Base-by-base conservation (phyloP, 768 basidiomycete genomes). In the Panus rudis region DNA sequence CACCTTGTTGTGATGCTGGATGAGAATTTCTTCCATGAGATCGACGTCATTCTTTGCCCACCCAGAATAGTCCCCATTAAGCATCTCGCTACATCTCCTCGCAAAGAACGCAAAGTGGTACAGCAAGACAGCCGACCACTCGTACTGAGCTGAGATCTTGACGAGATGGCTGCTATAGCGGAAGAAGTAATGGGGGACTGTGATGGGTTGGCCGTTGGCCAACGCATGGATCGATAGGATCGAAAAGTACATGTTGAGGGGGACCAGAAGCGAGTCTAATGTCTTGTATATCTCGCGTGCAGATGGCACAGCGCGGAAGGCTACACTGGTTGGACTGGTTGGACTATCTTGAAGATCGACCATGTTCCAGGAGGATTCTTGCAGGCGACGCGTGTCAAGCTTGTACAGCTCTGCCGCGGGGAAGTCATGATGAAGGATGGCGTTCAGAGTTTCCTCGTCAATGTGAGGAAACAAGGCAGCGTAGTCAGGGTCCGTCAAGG, bases 331-430 rank as follows among this genome's bases (percentile, higher is more conserved):
- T n/a, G n/a, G n/a, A n/a, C n/a, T n/a, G n/a, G n/a, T n/a, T n/a
- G n/a, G n/a, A 33, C 51, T 56, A 28, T 60, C 56, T 27, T 60
- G 56, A 22, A 60, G 48, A 37, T 60, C 54, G 41, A 57, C 43
- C 40, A 60, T 39, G 45, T 57, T 43, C 56, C 56, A 60, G 45
- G 53, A 47, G 19, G 54, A 50, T 42, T 60, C 58, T 28, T 55
- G 46, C 34, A 60, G 54, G 28, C 58, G 58, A 4, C 58, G 54
- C n/a, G 58, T 56, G 49, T 60, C 58, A 32, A 60, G 56, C 52
- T 60, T 57, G 49, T 57, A 60, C 30, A 60, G 39, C 41, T 60
- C 56, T 32, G 45, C 49, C 24, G 49, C 56, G 19, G 52, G 48
- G 16, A 60, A 50, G 22, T 55, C 51, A 39, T 60, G 58, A 24